Base-by-base conservation (phyloP, 495 filamentous ascomycete genomes). In the Oleoguttula mirabilis region DNA sequence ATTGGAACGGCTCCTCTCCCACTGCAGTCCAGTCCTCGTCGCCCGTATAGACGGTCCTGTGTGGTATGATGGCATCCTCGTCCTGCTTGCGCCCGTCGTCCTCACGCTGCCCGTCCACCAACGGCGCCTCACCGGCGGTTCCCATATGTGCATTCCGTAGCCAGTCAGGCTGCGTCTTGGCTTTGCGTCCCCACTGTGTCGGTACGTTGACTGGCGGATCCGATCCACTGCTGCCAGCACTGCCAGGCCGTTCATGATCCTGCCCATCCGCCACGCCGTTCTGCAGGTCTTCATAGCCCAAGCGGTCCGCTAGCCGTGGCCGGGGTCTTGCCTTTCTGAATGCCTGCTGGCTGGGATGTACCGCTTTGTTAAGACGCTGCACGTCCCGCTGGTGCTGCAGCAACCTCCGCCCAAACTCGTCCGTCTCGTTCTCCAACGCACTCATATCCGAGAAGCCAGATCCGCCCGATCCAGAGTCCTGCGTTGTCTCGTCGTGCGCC, bases 141-240 rank as follows among this genome's bases (percentile, higher is more conserved):
- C 47, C 56, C 36, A 20, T 36, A 15, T 36, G 60, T 47, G 33
- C 63, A 49, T 21, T 51, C 16, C 61, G 65, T 41, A 76, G 48
- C 77, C 77, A 81, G 40, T 72, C 67, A n/a, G 59, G 63, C 17
- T 60, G 61, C 30, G 58, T 58, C 34, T 56, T 69, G 20, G 63
- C 72, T 45, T 69, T 74, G 38, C 65, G 60, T 10, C 74, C 77
- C 79, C 79, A 83, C 17, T 60, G 65, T 38, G 55, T 55, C 22
- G 78, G 79, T 21, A 72, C 42, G 25, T 74, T 73, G 25, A 79
- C 41, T 2, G 69, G 65, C 20, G 72, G 71, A 32, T 72, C 67
- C 34, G 52, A 55, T 23, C 59, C 57, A 21, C 59, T 58, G 50
- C 56, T 66, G 41, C 51, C 51, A 32, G 36, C 47, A 32, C 59